Evolutionary conservation across 2,329 filamentous ascomycete species (phyloP), one percentile per base, ranked within the genome.

Genomic region (Neonectria neomacrospora): DNA sequence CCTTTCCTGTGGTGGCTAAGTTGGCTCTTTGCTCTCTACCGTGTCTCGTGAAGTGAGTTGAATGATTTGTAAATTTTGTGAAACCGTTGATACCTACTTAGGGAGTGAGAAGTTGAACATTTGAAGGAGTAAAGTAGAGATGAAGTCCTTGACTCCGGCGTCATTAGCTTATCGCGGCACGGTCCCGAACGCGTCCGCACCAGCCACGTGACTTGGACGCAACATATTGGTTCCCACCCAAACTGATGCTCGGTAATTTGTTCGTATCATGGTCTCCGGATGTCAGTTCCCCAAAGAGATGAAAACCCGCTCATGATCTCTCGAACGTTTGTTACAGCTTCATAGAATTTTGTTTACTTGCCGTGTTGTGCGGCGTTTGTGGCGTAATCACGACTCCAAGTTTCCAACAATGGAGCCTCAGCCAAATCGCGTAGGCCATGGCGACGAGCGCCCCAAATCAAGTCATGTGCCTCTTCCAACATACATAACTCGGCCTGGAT

Each of bases 401-500:
- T 4, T 26, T 48, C 45, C 45, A 11, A 55, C 2, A 5, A 70
- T 70, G 67, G 63, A 60, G 30, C 34, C 34, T 8, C 14, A 37
- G 14, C 41, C 61, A 11, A 61, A 37, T 41, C 54, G 16, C 14
- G 8, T 63, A 37, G 63, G 58, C 23, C 30, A 34, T 11, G 48
- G 34, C 10, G 39, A 14, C 3, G 18, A 28, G 9, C 12, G 20
- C n/a, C 57, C 56, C 18, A 64, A 18, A 22, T 44, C 14, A 5
- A 58, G 56, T 3, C 32, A 52, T 1, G 6, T 45, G 11, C 39
- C 51, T 11, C 34, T 61, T 11, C 54, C 54, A 2, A n/a, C 54
- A 2, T 57, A 64, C 4, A 26, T 63, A 9, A 48, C 12, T 22
- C 52, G 53, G n/a, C 52, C 34, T 16, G 54, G 30, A 22, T 66